Evolutionary conservation across 768 basidiomycete species (phyloP), one percentile per base, ranked within the genome.

Genomic region (Russula lepida): DNA sequence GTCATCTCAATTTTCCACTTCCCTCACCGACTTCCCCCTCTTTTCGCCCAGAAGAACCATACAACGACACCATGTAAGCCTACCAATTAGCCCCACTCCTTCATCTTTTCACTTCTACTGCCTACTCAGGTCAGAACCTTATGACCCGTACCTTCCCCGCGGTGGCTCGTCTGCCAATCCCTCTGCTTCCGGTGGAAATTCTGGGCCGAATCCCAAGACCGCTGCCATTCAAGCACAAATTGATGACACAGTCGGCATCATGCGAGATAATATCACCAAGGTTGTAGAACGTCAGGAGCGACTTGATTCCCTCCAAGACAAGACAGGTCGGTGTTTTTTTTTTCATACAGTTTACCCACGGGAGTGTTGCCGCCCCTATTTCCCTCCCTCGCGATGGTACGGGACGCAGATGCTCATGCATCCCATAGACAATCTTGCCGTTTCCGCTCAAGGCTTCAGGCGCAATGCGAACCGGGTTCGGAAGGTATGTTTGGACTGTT

Each of bases 361-460:
- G 25, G 15, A 39, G n/a, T 37, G 23, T 6, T 11, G 23, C 47
- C 25, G 1, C 27, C 53, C 27, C 13, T 48, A 30, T 35, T 30
- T 13, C 15, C 33, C 57, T 27, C 23, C 59, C 7, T 37, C 35
- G 37, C 56, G 32, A 13, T 33, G 21, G 47, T 51, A 35, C 28
- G 21, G 27, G 54, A 49, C 37, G 13, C 27, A 41, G 30, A 44
- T 21, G 30, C 54, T 60, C 19, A 63, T 39, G 4, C 23, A 28
- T 43, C 15, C 30, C 30, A 11, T 54, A 97, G 97, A 99, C 75
- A 97, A 88, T 71, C 83, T 99, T 58, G 95, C 97, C 32, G 91
- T 95, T 44, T 97, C 94, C 27, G 97, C 97, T n/a, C 95, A 99
- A 77, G 93, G 94, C 28, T 99, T 99, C 84, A 86, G 94, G 64